These are phyloP conservation scores for Parmelia sp. DNA, from an alignment of 495 filamentous ascomycete genomes.

Conservation along the genomic window DNA sequence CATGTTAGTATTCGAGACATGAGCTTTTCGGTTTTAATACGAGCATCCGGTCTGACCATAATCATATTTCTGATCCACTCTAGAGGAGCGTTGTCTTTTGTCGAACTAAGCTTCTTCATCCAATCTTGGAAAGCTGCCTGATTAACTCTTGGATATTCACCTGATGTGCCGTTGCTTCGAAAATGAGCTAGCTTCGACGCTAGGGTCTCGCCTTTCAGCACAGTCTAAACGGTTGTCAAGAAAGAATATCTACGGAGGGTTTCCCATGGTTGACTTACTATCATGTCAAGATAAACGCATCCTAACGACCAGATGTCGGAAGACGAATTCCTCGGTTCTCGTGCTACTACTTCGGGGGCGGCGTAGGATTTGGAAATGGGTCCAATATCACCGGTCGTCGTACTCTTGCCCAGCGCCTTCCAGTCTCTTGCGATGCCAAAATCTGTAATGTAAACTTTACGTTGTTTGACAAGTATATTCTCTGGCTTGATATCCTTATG, in stretches of 20 bases:
- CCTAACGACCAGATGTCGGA: constrained; percentile 25
- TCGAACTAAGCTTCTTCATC: constrained; percentile 2
- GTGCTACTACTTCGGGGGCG: constrained; percentile 19
- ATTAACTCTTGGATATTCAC: neutral
- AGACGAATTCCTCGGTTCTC: constrained; percentile 16
- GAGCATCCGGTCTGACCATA: neutral
- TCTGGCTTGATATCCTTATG: constrained; percentile 20
- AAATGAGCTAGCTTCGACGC: constrained; percentile 3
- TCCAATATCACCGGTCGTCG: constrained; percentile 14
- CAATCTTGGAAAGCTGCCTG: constrained; percentile 13
- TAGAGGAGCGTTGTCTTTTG: constrained; percentile 7
- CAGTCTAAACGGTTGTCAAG: constrained; percentile 3
- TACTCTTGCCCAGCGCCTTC: constrained; percentile 9
- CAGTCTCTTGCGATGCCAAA: constrained; percentile 23
- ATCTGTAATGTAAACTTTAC: constrained; percentile 20
- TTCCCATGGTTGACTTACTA: constrained; percentile 12
- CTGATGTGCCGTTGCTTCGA: constrained; percentile 2
- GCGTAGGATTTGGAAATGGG: constrained; percentile 18
- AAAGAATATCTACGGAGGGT: neutral
- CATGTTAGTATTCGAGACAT: constrained; percentile 4
- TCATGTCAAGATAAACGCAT: constrained; percentile 23
- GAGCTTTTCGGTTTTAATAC: neutral
- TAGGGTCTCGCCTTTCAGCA: constrained; percentile 14
- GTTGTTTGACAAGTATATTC: constrained; percentile 16
- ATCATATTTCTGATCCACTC: constrained; percentile 13